Percentiles rank a stretch among this genome's conserved stretches.
phyloP scores from a whole-genome alignment of 2,329 filamentous ascomycete genomes.

The Cladosporium cucumerinum region DNA sequence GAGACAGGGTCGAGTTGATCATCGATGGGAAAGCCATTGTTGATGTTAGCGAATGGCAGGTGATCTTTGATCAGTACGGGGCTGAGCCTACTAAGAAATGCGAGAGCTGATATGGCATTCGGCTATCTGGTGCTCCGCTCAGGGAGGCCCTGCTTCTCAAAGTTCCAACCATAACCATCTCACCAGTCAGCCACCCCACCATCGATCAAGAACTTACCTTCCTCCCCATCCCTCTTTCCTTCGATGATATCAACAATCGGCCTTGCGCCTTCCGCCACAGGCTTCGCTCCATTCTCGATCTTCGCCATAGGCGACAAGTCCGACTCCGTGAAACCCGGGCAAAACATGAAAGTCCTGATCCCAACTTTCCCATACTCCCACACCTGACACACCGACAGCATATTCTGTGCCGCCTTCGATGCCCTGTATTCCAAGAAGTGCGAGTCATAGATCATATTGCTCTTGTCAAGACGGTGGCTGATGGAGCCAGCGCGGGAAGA shows the following conservation, averaged over 20 bases:
- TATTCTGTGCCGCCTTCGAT: constrained; percentile 41
- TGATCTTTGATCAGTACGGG: not conserved
- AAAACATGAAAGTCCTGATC: constrained; percentile 39
- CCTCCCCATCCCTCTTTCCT: constrained; percentile 36
- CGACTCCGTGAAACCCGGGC: constrained; percentile 39
- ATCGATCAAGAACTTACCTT: constrained; percentile 28
- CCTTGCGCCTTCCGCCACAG: constrained; percentile 32
- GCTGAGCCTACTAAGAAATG: not conserved
- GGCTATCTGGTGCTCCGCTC: no score
- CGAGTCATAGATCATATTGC: constrained; percentile 30
- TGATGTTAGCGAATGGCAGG: constrained; percentile 6
- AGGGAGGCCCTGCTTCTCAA: not conserved
- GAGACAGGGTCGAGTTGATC: constrained; percentile 16
- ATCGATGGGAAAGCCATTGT: constrained; percentile 15
- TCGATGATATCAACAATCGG: constrained; percentile 38
- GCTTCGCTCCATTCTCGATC: constrained; percentile 36
- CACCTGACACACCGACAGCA: constrained; percentile 35
- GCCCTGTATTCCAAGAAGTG: constrained; percentile 33
- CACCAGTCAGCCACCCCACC: constrained; percentile 5
- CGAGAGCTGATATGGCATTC: no score
- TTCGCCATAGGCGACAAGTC: constrained; percentile 26
- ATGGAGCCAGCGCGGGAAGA: constrained; percentile 37
- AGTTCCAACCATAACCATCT: not conserved
- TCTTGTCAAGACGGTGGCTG: constrained; percentile 27
- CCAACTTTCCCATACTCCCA: constrained; percentile 28